Base-by-base conservation (phyloP, 1,284 basidiomycete genomes). In the Calocybe gambosa region DNA sequence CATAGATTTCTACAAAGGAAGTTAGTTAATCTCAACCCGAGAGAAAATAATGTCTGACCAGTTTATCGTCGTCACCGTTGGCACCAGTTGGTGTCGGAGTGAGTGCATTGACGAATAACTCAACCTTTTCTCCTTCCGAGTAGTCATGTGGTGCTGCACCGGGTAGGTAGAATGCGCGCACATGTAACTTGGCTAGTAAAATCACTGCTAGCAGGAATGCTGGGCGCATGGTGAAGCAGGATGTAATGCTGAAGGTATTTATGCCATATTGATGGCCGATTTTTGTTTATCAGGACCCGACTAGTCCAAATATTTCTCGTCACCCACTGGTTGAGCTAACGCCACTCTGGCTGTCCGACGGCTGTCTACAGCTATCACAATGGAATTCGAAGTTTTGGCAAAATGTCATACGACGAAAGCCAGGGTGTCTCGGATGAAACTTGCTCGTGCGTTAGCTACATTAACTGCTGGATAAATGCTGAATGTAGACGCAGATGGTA, bases 81-180 rank as follows among this genome's bases (percentile, higher is more conserved):
- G 78, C 70, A 33, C 92, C 72, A 79, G 89, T 91, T 3, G 91
- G 91, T 15, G 13, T 34, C 15, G 31, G 31, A 21, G 90, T 92
- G 49, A 94, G 71, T 1, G 89, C 84, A 64, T 94, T 94, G 58
- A 93, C 88, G 59, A 81, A 83, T 26, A 93, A 73, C 49, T 85
- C 78, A 39, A 93, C 88, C 49, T 70, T 66, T 51, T 93, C 89
- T 43, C 82, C 83, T 45, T 62, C 52, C 13, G 63, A 62, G 63
- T 90, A 94, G 65, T 90, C 82, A 59, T 77, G 82, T 1, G 91
- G 92, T 12, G 92, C 90, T 34, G 89, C 78, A 16, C 75, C 75
- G 29, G 75, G 75, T 43, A 77, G 67, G 55, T 77, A 77, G 54
- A 77, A 77, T 0, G 70, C 69, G 31, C 61, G 50, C 15, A 61